phyloP scores from a whole-genome alignment of 1,284 basidiomycete genomes.

The Pyrrhoderma lamaoense region DNA sequence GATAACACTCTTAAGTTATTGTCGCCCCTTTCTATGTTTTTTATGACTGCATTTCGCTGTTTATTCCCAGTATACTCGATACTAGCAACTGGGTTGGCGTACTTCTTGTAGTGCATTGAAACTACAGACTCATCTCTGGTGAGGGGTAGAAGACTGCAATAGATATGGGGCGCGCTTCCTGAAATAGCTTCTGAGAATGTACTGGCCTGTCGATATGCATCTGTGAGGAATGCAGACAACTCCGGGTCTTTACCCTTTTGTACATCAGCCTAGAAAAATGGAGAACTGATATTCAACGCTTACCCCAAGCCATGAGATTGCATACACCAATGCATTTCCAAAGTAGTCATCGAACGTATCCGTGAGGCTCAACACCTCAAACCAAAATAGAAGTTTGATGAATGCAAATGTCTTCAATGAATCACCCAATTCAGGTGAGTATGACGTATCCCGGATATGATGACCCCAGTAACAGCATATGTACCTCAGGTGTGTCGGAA shows the following conservation, averaged over 20 bases:
- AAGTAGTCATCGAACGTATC: not conserved
- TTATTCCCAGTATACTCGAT: too few relatives aligned
- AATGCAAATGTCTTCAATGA: slow-evolving; percentile 17
- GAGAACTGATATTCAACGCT: not conserved
- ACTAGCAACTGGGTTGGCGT: too few relatives aligned
- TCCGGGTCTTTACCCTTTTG: not conserved
- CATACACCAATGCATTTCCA: not conserved
- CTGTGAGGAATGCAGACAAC: too few relatives aligned
- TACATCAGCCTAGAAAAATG: not conserved
- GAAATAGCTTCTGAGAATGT: not conserved
- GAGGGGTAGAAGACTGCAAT: too few relatives aligned
- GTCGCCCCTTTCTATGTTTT: too few relatives aligned
- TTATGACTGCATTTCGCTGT: too few relatives aligned
- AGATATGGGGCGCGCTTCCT: not conserved
- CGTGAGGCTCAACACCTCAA: slow-evolving; percentile 25
- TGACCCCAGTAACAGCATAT: slow-evolving; percentile 1
- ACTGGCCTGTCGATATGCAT: not conserved
- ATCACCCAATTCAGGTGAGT: not conserved
- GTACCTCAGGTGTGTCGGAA: not conserved
- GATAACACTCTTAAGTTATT: too few relatives aligned
- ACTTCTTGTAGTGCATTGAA: too few relatives aligned
- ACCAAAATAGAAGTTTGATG: slow-evolving; percentile 23
- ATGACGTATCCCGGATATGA: not conserved
- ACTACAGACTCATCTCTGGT: too few relatives aligned
- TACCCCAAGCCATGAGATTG: not conserved